Base-by-base conservation (phyloP, 805 yeast species). In the Wickerhamomyces tratensis region DNA sequence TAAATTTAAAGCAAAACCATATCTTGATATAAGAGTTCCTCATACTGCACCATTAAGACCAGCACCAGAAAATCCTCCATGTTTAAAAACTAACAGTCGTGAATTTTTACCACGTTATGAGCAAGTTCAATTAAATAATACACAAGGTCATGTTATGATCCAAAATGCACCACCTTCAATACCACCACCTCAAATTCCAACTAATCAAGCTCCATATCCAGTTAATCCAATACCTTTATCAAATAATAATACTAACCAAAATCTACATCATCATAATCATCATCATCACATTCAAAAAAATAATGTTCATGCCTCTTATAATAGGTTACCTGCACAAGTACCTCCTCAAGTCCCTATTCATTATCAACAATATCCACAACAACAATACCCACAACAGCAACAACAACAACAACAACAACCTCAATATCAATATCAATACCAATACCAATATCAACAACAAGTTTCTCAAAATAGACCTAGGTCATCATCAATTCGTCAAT, bases 141-240 rank as follows among this genome's bases (percentile, higher is more conserved):
- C 53, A 10, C 38, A 46, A 11, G 46, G 54, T 49, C 44, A 44
- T 15, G 57, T 59, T 20, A 20, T 20, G 20, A 20, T 20, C 4
- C 20, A 20, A 20, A 20, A 20, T 20, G 57, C 61, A 2, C 62
- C 61, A 1, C 59, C 62, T 4, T 56, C 61, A 5, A 44, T 50
- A 5, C 48, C 56, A 8, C 59, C 64, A 4, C 49, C 57, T 25
- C 48, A 49, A 15, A 33, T 45, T 10, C 48, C 54, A 25, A 41
- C 33, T 11, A 29, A 37, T 11, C 39, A 42, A 10, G 46, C 50
- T 11, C 42, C 47, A 4, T 30, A 38, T 7, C 35, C 42, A 37
- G 25, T 31, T n/a, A 14, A 40, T 12, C 44, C 45, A 26, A 33
- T 39, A 2, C 38, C 44, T 10, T 34, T 44, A n/a, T 43, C 48